Conservation (phyloP, 108 stramenopile species). For the Fistulifera solaris region DNA sequence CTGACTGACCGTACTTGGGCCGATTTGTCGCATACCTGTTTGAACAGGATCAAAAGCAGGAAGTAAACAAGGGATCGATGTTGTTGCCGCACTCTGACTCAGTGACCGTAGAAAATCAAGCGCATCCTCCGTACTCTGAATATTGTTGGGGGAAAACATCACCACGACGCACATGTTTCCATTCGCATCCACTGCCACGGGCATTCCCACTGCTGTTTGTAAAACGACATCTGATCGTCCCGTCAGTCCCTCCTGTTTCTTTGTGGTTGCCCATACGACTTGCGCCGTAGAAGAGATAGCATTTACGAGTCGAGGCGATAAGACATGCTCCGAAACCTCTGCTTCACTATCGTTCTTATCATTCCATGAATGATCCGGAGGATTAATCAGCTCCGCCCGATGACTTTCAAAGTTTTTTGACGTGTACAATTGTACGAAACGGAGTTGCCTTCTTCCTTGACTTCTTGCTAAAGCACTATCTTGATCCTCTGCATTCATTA, state of each 20-base stretch:
- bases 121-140: slow-evolving; percentile 70
- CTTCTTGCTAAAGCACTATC: background rate
- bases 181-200: slow-evolving; percentile 74
- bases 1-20: slow-evolving; percentile 12
- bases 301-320: slow-evolving; percentile 85
- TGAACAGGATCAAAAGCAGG: slow-evolving; percentile 51
- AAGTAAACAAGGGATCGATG: slow-evolving; percentile 66
- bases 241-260: slow-evolving; percentile 72
- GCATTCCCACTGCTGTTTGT: slow-evolving; percentile 96
- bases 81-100: slow-evolving; percentile 62
- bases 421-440: slow-evolving; percentile 93
- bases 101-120: slow-evolving; percentile 79
- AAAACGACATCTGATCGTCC: slow-evolving; percentile 89
- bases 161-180: slow-evolving; percentile 90
- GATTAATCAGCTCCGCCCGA: slow-evolving; percentile 68
- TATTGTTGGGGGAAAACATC: slow-evolving; percentile 85
- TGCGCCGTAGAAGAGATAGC: slow-evolving; percentile 87
- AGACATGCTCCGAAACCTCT: slow-evolving; percentile 56
- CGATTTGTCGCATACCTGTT: slow-evolving; percentile 21
- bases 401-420: slow-evolving; percentile 81
- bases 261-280: slow-evolving; percentile 93
- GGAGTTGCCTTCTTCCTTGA: slow-evolving; percentile 23
- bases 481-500: slow-evolving; percentile 20
- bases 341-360: slow-evolving; percentile 19
- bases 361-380: slow-evolving; percentile 45